Conservation (phyloP, 352 stramenopile species). For the Phytophthora gonapodyides region DNA sequence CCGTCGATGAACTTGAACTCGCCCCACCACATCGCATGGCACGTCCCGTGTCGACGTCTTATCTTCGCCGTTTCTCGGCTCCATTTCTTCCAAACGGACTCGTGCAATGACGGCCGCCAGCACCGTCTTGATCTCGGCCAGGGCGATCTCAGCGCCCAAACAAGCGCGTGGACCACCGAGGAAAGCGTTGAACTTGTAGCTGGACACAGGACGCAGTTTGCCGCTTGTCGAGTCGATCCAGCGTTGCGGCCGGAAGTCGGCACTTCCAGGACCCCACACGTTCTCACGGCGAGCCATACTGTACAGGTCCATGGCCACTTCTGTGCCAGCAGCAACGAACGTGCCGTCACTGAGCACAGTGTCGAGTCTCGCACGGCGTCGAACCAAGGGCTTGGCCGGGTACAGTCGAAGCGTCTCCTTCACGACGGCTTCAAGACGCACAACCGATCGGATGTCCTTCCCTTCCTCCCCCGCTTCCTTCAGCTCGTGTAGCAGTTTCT, state of each 20-base stretch:
- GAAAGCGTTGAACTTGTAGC: constrained; percentile 66
- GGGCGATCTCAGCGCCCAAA: constrained; percentile 46
- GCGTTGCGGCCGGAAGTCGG: constrained; percentile 58
- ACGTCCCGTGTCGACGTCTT: background rate
- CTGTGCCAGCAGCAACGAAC: constrained; percentile 44
- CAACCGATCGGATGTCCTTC: constrained; percentile 24
- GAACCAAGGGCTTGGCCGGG: constrained; percentile 37
- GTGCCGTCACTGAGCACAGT: constrained; percentile 62
- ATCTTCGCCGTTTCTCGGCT: background rate
- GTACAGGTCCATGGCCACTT: constrained; percentile 57
- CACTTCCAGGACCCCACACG: constrained; percentile 52
- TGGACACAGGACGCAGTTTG: constrained; percentile 41
- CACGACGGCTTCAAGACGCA: constrained; percentile 57
- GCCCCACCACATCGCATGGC: background rate
- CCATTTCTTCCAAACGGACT: constrained; percentile 5
- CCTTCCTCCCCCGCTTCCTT: constrained; percentile 11
- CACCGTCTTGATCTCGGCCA: constrained; percentile 52
- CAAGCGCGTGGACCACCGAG: constrained; percentile 57
- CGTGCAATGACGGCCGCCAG: constrained; percentile 33
- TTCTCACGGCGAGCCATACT: constrained; percentile 44
- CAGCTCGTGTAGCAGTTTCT: constrained; percentile 41
- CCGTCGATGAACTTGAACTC: constrained; percentile 14
- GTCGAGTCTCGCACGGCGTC: constrained; percentile 50
- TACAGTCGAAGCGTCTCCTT: constrained; percentile 68
- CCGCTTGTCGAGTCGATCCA: constrained; percentile 48